Conservation (phyloP, 164 flowering plant species). For the Aristolochia californica region DNA sequence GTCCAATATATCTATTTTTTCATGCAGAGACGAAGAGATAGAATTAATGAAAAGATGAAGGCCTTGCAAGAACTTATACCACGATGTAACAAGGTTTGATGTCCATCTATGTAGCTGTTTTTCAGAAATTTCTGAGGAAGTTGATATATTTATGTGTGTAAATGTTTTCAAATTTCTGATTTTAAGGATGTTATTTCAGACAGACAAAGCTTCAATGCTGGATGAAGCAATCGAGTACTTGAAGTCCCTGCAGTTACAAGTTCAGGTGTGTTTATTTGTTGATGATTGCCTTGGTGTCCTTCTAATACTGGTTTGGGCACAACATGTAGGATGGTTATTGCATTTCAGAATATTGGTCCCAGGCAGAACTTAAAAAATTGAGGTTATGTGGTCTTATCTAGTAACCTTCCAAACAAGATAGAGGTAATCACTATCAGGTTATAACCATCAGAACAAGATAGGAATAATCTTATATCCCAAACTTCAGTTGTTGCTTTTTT, state of each 20-base stretch:
- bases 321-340: too few relatives aligned
- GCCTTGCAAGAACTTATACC: constrained; percentile 96
- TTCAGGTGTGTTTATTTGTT: constrained; percentile 47
- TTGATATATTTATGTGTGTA: not conserved
- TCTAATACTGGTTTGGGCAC: too few relatives aligned
- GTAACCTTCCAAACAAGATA: too few relatives aligned
- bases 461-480: too few relatives aligned
- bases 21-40: constrained; percentile 83
- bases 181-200: constrained; percentile 24
- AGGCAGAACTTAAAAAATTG: too few relatives aligned
- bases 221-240: constrained; percentile 94
- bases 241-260: constrained; percentile 87
- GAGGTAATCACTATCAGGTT: too few relatives aligned
- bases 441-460: too few relatives aligned
- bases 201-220: constrained; percentile 94
- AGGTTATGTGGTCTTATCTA: too few relatives aligned
- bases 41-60: constrained; percentile 95
- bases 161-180: not conserved
- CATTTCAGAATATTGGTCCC: too few relatives aligned
- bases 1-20: not conserved
- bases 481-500: too few relatives aligned
- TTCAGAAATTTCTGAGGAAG: not conserved
- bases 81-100: constrained; percentile 73
- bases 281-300: too few relatives aligned
- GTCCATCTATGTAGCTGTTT: not conserved